Base-by-base conservation (phyloP, 2,329 filamentous ascomycete genomes). In the Penicillium fuscoglaucum region DNA sequence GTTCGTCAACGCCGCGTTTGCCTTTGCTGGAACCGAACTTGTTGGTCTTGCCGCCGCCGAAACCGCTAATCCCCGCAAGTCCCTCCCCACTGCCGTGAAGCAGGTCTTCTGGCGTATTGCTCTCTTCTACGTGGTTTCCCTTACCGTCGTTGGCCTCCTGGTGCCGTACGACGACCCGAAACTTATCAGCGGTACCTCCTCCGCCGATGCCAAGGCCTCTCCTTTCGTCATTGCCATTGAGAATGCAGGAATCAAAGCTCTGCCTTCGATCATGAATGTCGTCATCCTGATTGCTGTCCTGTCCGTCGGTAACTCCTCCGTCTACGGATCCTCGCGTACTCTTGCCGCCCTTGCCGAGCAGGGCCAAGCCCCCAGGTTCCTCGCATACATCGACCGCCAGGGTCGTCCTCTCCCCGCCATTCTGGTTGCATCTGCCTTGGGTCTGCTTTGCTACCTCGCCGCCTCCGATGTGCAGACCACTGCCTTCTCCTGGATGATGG, bases 21-120 rank as follows among this genome's bases (percentile, higher is more conserved):
- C 84, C 48, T 87, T 86, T 70, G 80, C 82, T 45, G 85, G 85
- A 63, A 87, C 84, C 26, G 85, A 87, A 71, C 74, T 87, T 39
- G 83, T 86, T 44, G 85, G 84, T 69, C 74, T 87, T 45, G 83
- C 83, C 26, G 83, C 84, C 40, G 84, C 84, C 24, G 84, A 86
- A 70, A 83, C 83, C 10, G 76, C 75, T 21, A 83, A 86, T 61
- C 84, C 84, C 37, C 76, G 79, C 58, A 84, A 95, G 71, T 90
- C 89, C 1, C 81, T 97, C 0, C 93, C 93, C 0, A 91, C 87
- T 0, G 93, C 93, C 13, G 87, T 96, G 68, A 96, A 96, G 78
- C 92, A 96, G 73, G 91, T 96, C 24, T 96, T 96, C 75, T 97
- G 93, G 92, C 88, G 93, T 69, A 96, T 96, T 70, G 86, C 87